Evolutionary conservation across 2,329 filamentous ascomycete genomes (phyloP).

Genomic region (Penicillium vulpinum): DNA sequence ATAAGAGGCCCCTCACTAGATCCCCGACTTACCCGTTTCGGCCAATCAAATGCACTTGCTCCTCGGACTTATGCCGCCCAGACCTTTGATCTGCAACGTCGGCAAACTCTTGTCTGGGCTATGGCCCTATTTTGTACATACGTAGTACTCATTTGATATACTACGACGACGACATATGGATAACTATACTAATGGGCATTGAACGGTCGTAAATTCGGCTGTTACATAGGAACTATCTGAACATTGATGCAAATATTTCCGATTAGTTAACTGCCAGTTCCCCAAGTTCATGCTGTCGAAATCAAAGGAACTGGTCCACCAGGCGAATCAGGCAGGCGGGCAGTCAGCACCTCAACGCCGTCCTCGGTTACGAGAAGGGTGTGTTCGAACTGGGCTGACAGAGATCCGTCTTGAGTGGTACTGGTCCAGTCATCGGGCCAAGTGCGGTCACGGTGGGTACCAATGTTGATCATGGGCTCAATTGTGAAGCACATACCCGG

Average conservation of each 20-base stretch:
- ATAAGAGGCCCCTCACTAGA: background rate
- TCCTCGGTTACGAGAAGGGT: constrained; percentile 80
- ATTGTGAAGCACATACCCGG: constrained; percentile 99
- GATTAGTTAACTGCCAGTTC: constrained; percentile 16
- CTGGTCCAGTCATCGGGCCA: constrained; percentile 99
- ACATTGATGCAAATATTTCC: constrained; percentile 13
- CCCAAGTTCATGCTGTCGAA: constrained; percentile 12
- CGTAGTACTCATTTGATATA: background rate
- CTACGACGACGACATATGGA: background rate
- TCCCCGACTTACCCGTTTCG: constrained; percentile 6
- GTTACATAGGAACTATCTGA: constrained; percentile 14
- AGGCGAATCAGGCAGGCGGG: constrained; percentile 69
- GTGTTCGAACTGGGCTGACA: constrained; percentile 93
- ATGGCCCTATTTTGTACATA: background rate
- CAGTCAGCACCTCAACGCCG: constrained; percentile 79
- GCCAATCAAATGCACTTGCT: background rate
- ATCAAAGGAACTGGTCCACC: constrained; percentile 70
- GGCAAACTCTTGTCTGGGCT: background rate
- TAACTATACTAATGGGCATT: constrained; percentile 9
- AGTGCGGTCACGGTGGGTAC: constrained; percentile 86
- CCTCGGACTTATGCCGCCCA: background rate
- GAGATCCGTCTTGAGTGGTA: constrained; percentile 83
- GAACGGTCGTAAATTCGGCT: constrained; percentile 17
- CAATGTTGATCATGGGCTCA: constrained; percentile 95
- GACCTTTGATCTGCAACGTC: background rate